Conservation (phyloP, 257 asterid genomes). For the Ophiorrhiza pumila region DNA sequence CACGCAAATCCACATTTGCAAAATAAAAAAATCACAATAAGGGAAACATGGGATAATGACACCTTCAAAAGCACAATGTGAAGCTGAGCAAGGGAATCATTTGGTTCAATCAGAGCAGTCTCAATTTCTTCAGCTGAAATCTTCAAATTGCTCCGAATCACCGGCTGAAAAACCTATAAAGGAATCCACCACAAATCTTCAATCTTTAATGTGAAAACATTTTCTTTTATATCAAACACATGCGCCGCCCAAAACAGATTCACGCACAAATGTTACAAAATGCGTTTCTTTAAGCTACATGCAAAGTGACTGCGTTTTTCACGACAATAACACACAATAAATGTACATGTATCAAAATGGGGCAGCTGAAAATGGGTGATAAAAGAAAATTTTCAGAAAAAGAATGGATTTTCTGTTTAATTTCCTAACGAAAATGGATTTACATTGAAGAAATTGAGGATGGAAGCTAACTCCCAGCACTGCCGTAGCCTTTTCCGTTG, state of each 20-base stretch:
- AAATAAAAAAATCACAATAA: background rate
- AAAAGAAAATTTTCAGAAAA: background rate
- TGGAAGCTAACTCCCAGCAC: constrained; percentile 91
- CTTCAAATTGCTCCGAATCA: constrained; percentile 47
- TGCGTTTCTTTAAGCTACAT: background rate
- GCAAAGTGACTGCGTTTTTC: background rate
- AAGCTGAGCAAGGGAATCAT: constrained; percentile 61
- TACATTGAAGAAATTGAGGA: constrained; percentile 83
- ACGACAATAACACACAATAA: background rate
- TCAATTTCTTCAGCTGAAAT: constrained; percentile 87
- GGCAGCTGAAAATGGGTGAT: background rate
- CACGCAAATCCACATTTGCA: background rate
- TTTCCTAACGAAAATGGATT: background rate
- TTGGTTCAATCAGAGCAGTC: constrained; percentile 65
- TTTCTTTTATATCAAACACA: background rate
- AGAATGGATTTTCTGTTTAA: background rate
- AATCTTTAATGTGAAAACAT: constrained; percentile 12
- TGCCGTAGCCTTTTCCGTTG: constrained; percentile 55
- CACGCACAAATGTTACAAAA: no score
- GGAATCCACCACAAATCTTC: background rate
- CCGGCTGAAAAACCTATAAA: constrained; percentile 67
- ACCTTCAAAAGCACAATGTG: constrained; percentile 76
- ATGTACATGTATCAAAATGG: no score
- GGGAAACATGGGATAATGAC: constrained; percentile 1
- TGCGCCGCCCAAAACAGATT: constrained; percentile 3